These are phyloP conservation scores for Tolypocladium inflatum DNA, from an alignment of 2,329 filamentous ascomycete species.

Conservation along the genomic window DNA sequence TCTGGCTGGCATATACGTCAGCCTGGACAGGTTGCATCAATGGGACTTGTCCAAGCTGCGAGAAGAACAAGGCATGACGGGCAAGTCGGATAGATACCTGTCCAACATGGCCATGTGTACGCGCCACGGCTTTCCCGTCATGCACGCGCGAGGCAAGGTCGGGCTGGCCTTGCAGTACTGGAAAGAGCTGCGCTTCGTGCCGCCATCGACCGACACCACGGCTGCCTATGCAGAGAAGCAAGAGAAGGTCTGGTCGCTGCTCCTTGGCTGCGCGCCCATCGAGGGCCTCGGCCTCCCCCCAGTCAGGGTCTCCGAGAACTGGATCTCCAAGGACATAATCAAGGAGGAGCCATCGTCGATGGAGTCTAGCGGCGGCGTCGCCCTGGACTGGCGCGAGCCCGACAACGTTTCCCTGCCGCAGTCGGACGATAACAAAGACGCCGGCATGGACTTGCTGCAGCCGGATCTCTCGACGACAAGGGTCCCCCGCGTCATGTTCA, in stretches of 20 bases:
- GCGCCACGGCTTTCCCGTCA: constrained; percentile 58
- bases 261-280: constrained; percentile 53
- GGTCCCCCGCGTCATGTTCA: constrained; percentile 64
- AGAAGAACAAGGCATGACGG: constrained; percentile 34
- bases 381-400: constrained; percentile 66
- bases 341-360: constrained; percentile 40
- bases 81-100: constrained; percentile 38
- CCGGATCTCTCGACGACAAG: constrained; percentile 35
- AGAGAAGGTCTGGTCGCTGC: constrained; percentile 54
- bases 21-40: constrained; percentile 58
- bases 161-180: constrained; percentile 72
- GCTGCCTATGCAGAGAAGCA: constrained; percentile 26
- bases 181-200: constrained; percentile 50
- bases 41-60: constrained; percentile 56
- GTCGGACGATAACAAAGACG: constrained; percentile 36
- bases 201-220: constrained; percentile 23
- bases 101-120: constrained; percentile 56
- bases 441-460: constrained; percentile 44
- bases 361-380: constrained; percentile 25
- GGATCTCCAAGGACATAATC: constrained; percentile 61
- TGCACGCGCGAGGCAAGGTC: constrained; percentile 58
- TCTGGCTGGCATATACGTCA: constrained; percentile 62
- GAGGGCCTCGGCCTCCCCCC: constrained; percentile 41
- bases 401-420: constrained; percentile 49
- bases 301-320: constrained; percentile 61